Base-by-base conservation (phyloP, 768 basidiomycete genomes). In the Lactifluus hygrophoroides region DNA sequence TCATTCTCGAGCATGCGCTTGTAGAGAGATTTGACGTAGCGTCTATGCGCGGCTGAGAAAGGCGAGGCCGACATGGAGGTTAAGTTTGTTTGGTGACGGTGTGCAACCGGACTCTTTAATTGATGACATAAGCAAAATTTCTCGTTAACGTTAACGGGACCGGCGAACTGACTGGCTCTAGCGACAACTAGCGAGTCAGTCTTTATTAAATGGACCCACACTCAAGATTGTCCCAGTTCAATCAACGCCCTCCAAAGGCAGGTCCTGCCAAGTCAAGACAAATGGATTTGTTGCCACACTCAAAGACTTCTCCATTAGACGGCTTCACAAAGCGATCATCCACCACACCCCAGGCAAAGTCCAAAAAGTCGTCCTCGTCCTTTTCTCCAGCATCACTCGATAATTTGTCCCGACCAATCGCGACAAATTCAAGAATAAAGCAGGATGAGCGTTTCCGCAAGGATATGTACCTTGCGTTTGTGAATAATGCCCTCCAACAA, bases 11-110 rank as follows among this genome's bases (percentile, higher is more conserved):
- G 80, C 65, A 83, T 82, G 37, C 94, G 86, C 67, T 81, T 86
- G 78, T 96, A 97, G 5, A 98, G 81, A 9, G 89, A 90, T 75
- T 95, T 91, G 70, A 94, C 91, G 69, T 94, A 87, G 66, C 82
- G 79, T 69, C 84, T 82, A 75, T 90, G 89, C 5, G 83, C 86
- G 34, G 81, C 74, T 42, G 86, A 79, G 75, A 90, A 92, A 35
- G 86, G 72, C 54, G 79, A 74, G 53, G 73, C 67, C 44, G 83
- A 75, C 83, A 84, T 84, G 62, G 71, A 30, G 11, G 17, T 5
- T 17, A n/a, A 38, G 46, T 19, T 38, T 37, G 50, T 17, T 6
- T 17, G 35, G 5, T 13, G 8, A 14, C 6, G 28, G 4, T 1
- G 28, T 16, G 5, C 32, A 10, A 10, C 32, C 32, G 32, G 5